Evolutionary conservation across 2,329 filamentous ascomycete species (phyloP), one percentile per base, ranked within the genome.

Genomic region (Verticillium tricorpus): DNA sequence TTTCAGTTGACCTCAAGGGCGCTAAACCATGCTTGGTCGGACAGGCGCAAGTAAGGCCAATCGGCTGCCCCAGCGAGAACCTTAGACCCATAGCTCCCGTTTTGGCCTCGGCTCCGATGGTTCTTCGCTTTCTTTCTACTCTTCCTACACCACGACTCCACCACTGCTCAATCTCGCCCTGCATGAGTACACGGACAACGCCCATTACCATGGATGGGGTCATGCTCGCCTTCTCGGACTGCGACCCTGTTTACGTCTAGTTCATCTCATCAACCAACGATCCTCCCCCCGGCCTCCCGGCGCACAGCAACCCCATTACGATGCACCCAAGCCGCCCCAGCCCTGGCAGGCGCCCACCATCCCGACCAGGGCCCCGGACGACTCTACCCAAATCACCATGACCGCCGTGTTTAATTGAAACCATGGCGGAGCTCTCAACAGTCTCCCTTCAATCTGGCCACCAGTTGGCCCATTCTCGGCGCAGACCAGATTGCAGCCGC

Each of bases 371-470:
- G 45, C n/a, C 55, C 55, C 19, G 32, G 31, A 35, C 55, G 14
- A 35, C 32, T 35, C 28, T 35, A 2, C 55, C 34, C 31, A 35
- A 28, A 40, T 7, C 34, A 58, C 25, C 34, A 37, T 45, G 35
- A 37, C 56, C 35, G 56, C 56, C 56, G 45, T 22, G 34, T 58
- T 40, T 58, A 58, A 58, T 58, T 58, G 57, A 58, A 58, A 58
- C 57, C 39, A 28, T 45, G 57, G 57, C 57, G 57, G 57, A 58
- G 40, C 45, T 50, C 45, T 50, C 45, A 22, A 8, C 45, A n/a
- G 19, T 5, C 19, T 25, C 45, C 45, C 22, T 50, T 50, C 45
- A 50, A 22, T 22, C 45, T 50, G 45, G n/a, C 45, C 19, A 9
- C 22, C 45, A 11, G 45, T 50, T 50, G 45, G 45, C 45, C 45